Conservation (phyloP, 176 grass and related monocot species). For the Eragrostis curvula region DNA sequence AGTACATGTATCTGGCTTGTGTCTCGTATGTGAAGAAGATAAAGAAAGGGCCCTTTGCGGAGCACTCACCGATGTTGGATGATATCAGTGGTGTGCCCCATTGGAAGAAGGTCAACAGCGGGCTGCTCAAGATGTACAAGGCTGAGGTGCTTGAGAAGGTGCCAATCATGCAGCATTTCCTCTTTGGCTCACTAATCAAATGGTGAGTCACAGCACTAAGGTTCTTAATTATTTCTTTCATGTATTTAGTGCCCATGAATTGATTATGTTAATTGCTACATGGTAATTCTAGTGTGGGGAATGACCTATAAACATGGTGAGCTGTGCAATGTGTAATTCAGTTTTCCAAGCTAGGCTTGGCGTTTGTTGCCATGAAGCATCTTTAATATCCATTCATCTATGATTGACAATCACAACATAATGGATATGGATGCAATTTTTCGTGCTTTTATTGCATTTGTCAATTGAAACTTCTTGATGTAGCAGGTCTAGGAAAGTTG, state of each 20-base stretch:
- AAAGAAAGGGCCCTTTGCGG: constrained; percentile 90
- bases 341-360: not conserved
- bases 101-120: constrained; percentile 95
- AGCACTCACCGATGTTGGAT: constrained; percentile 97
- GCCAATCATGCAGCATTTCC: constrained; percentile 98
- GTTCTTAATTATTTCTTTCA: not conserved
- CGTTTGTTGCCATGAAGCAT: not conserved
- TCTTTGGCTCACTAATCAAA: constrained; percentile 94
- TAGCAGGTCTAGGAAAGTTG: too few relatives aligned
- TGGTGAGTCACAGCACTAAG: constrained; percentile 52
- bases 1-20: constrained; percentile 80
- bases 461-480: not conserved
- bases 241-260: not conserved
- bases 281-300: not conserved
- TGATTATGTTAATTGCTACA: constrained; percentile 12
- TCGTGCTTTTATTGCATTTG: not conserved
- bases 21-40: constrained; percentile 86
- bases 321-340: not conserved
- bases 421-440: not conserved
- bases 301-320: not conserved
- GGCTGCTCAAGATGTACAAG: constrained; percentile 98
- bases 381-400: not conserved
- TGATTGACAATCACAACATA: not conserved
- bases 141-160: constrained; percentile 97
- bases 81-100: constrained; percentile 76